Conservation (phyloP, 768 basidiomycete genomes). For the Pulveroboletus sp. region DNA sequence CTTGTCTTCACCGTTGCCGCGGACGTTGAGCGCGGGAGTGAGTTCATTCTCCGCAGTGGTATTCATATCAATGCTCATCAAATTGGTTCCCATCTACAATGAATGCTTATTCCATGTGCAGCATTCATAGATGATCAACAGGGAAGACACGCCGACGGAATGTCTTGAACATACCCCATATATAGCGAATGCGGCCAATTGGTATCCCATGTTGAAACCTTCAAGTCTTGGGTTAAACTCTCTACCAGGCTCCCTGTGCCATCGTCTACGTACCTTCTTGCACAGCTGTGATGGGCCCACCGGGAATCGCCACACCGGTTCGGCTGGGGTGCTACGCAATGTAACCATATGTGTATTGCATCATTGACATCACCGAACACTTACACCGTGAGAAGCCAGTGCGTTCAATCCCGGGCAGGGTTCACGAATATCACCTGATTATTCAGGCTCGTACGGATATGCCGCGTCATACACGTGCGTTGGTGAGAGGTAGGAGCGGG, state of each 20-base stretch:
- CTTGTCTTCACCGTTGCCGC: constrained; percentile 25
- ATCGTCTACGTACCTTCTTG: constrained; percentile 16
- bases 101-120: constrained; percentile 15
- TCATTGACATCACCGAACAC: background rate
- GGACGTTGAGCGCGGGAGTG: constrained; percentile 20
- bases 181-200: constrained; percentile 16
- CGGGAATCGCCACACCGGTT: constrained; percentile 20
- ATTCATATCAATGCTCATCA: constrained; percentile 27
- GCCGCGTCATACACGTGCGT: constrained; percentile 16
- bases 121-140: no score
- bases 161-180: constrained; percentile 17
- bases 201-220: constrained; percentile 26
- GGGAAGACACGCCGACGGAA: no score
- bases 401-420: constrained; percentile 26
- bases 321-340: constrained; percentile 15
- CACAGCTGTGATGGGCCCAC: constrained; percentile 19
- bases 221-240: background rate
- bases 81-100: constrained; percentile 27
- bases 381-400: constrained; percentile 25
- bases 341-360: background rate
- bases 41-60: constrained; percentile 9
- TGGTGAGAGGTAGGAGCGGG: constrained; percentile 23
- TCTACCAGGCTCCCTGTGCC: no score
- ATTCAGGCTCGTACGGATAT: constrained; percentile 16
- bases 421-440: constrained; percentile 22